Evolutionary conservation across 371 early-diverging fungal genomes (phyloP).

Genomic region (Actinomortierella ambigua): DNA sequence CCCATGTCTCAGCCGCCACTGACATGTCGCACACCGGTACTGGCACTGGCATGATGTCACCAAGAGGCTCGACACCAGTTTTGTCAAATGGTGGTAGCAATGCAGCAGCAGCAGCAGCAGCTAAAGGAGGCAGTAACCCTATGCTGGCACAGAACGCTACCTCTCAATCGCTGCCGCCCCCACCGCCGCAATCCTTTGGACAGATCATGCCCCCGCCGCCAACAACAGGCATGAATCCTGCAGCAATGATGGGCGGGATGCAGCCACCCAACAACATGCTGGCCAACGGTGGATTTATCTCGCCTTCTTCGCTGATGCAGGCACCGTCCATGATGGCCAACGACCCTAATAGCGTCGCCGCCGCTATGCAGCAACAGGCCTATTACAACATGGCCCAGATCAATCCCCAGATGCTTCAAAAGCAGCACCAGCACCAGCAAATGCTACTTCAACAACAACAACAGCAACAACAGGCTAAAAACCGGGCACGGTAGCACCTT

Average conservation of each 20-base stretch:
- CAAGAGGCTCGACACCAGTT: neutral
- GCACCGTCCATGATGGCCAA: constrained; percentile 15
- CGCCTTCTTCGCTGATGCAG: constrained; percentile 37
- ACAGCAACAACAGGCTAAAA: neutral
- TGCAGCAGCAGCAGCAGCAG: neutral
- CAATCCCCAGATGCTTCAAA: constrained; percentile 39
- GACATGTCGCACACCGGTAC: neutral
- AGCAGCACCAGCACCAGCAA: constrained; percentile 26
- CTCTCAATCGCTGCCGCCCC: constrained; percentile 13
- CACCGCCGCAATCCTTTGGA: constrained; percentile 3
- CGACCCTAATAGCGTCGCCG: constrained; percentile 14
- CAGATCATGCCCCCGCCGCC: neutral
- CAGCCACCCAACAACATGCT: constrained; percentile 24
- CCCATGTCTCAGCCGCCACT: neutral
- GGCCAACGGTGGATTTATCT: constrained; percentile 31
- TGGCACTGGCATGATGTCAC: neutral
- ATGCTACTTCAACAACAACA: constrained; percentile 12
- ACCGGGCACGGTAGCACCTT: neutral
- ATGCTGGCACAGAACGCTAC: too few species aligned
- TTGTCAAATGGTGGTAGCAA: neutral
- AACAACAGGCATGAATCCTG: too few species aligned
- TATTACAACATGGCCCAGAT: constrained; percentile 30
- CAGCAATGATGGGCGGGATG: constrained; percentile 11
- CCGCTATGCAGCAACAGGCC: constrained; percentile 27
- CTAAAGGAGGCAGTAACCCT: too few species aligned